Conservation (phyloP, 208 protist genomes). For the Acanthamoeba castellanii region DNA sequence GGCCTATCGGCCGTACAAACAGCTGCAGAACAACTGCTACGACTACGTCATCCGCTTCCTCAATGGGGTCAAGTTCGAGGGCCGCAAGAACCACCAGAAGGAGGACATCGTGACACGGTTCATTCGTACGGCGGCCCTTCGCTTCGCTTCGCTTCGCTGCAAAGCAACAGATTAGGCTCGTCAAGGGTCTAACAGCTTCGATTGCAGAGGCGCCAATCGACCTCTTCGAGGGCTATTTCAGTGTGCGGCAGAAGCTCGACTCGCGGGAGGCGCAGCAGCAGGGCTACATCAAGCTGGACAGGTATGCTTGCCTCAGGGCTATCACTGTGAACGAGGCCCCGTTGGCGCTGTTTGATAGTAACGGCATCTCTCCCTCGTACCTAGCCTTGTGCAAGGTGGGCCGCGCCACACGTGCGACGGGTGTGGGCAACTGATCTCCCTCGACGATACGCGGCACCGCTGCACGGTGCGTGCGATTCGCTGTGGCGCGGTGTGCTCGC, state of each 20-base stretch:
- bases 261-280: not conserved
- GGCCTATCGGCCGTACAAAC: not conserved
- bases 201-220: conserved; percentile 9
- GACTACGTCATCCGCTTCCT: conserved; percentile 57
- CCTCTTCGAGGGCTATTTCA: conserved; percentile 37
- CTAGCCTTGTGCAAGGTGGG: not conserved
- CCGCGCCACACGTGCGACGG: conserved; percentile 17
- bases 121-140: not conserved
- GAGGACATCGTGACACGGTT: conserved; percentile 1
- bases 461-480: not conserved
- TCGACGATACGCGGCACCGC: not conserved
- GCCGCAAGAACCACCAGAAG: not conserved
- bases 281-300: conserved; percentile 14
- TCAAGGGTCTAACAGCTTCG: not conserved
- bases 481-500: not conserved
- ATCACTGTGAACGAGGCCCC: no score
- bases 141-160: no score
- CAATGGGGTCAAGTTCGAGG: conserved; percentile 29
- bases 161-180: not conserved
- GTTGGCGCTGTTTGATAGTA: no score
- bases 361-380: no score
- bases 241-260: not conserved
- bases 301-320: not conserved
- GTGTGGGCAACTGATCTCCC: not conserved
- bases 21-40: conserved; percentile 67